Evolutionary conservation across 352 stramenopile genomes (phyloP).

Genomic region (Globisporangium apiculatum): DNA sequence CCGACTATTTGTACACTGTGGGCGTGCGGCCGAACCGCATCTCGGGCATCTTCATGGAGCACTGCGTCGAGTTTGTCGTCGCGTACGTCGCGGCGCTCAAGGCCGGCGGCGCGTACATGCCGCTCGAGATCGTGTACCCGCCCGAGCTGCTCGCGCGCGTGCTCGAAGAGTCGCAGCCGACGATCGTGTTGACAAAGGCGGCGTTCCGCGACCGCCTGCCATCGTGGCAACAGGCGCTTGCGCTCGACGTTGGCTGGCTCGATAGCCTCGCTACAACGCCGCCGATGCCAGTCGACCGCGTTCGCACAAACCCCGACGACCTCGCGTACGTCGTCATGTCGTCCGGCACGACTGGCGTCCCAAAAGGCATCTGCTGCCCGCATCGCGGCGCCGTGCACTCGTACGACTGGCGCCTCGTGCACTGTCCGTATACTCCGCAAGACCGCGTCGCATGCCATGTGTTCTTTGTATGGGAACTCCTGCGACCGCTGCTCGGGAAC

Average conservation of each 20-base stretch:
- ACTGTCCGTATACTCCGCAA: conserved; percentile 60
- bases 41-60: conserved; percentile 88
- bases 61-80: conserved; percentile 89
- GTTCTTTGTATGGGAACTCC: conserved; percentile 94
- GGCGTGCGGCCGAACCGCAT: conserved; percentile 66
- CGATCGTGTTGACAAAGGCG: conserved; percentile 82
- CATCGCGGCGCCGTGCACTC: conserved; percentile 90
- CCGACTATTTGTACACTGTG: conserved; percentile 52
- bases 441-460: conserved; percentile 89
- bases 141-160: conserved; percentile 85
- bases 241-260: conserved; percentile 61
- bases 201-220: conserved; percentile 56
- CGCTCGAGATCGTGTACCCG: conserved; percentile 85
- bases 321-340: conserved; percentile 92
- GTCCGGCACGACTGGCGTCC: conserved; percentile 87
- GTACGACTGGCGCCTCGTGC: conserved; percentile 86
- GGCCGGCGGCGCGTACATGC: conserved; percentile 89
- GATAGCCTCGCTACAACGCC: conserved; percentile 24
- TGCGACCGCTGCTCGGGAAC: conserved; percentile 87
- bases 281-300: conserved; percentile 47
- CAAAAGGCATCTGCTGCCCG: conserved; percentile 92
- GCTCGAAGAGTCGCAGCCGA: conserved; percentile 83
- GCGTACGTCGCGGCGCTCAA: conserved; percentile 89
- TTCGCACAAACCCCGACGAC: conserved; percentile 72
- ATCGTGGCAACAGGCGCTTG: conserved; percentile 56